Evolutionary conservation across 2,329 filamentous ascomycete species (phyloP).

Genomic region (Orbilia blumenaviensis): DNA sequence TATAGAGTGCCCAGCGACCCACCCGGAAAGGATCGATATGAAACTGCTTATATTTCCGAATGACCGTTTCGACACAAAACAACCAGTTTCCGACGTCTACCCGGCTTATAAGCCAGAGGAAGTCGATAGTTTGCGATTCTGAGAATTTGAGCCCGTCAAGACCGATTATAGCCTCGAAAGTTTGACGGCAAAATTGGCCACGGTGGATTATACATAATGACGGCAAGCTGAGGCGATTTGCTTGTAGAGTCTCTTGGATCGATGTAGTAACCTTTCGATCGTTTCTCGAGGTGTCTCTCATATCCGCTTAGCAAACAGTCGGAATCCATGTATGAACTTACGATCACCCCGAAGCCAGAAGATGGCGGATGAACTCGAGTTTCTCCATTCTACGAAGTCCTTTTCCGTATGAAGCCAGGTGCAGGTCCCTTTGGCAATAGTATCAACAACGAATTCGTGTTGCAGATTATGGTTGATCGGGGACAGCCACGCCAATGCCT

Average conservation of each 20-base stretch:
- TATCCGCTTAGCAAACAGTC: neutral
- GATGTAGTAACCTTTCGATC: too few species aligned
- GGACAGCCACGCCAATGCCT: constrained; percentile 58
- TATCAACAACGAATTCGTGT: constrained; percentile 49
- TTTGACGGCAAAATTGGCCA: neutral
- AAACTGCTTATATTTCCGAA: neutral
- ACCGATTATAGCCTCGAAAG: neutral
- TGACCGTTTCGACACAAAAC: neutral
- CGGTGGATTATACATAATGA: too few species aligned
- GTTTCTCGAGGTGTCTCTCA: neutral
- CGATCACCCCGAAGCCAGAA: constrained; percentile 57
- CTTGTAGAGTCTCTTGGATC: too few species aligned
- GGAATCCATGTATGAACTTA: constrained; percentile 27
- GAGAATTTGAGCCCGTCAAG: neutral
- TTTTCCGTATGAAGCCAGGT: constrained; percentile 55
- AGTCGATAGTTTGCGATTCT: neutral
- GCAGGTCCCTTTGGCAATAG: constrained; percentile 52
- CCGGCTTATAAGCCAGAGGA: neutral
- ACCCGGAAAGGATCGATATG: neutral
- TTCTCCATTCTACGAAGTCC: constrained; percentile 54
- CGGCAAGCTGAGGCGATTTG: too few species aligned
- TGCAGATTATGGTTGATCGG: constrained; percentile 54
- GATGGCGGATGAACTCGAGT: constrained; percentile 52
- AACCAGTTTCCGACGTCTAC: neutral
- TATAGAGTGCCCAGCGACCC: neutral